Percentiles rank a stretch among this genome's conserved stretches.
Conservation (phyloP, 805 yeast species). For the Metschnikowia kofuensis region DNA sequence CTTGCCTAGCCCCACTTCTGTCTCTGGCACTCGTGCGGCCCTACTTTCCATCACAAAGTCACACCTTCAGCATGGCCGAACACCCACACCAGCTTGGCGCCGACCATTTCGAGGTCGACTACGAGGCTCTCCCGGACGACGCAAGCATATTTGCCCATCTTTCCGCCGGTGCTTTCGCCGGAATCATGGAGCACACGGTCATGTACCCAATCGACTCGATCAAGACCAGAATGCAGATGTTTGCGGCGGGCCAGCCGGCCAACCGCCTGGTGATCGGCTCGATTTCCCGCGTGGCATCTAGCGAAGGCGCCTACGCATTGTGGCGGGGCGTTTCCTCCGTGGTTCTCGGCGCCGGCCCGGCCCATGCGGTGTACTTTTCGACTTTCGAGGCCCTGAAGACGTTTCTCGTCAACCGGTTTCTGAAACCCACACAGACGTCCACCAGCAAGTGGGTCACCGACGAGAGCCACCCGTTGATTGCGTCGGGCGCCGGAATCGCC, state of each 20-base stretch:
- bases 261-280: conserved; percentile 57
- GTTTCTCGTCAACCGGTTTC: conserved; percentile 43
- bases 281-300: conserved; percentile 70
- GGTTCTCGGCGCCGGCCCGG: conserved; percentile 97
- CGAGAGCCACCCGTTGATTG: conserved; percentile 75
- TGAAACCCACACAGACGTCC: conserved; percentile 25
- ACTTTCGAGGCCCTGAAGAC: conserved; percentile 84
- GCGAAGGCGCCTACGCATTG: conserved; percentile 83
- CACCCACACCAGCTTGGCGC: conserved; percentile 23
- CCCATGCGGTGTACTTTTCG: conserved; percentile 95
- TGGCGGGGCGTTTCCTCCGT: conserved; percentile 96
- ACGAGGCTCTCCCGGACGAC: conserved; percentile 86
- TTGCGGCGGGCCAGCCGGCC: conserved; percentile 20
- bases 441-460: conserved; percentile 51
- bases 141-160: conserved; percentile 82
- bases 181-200: conserved; percentile 96
- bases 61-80: conserved; percentile 13
- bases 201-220: conserved; percentile 97
- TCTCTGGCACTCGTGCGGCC: not conserved
- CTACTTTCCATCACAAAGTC: too few species aligned
- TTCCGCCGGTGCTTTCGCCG: conserved; percentile 97
- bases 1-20: too few species aligned
- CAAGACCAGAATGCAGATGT: conserved; percentile 89
- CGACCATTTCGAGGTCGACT: conserved; percentile 64
- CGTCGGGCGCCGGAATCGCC: conserved; percentile 83